Evolutionary conservation across 495 filamentous ascomycete genomes (phyloP).

Genomic region (Pseudoneurospora amorphoporcata): DNA sequence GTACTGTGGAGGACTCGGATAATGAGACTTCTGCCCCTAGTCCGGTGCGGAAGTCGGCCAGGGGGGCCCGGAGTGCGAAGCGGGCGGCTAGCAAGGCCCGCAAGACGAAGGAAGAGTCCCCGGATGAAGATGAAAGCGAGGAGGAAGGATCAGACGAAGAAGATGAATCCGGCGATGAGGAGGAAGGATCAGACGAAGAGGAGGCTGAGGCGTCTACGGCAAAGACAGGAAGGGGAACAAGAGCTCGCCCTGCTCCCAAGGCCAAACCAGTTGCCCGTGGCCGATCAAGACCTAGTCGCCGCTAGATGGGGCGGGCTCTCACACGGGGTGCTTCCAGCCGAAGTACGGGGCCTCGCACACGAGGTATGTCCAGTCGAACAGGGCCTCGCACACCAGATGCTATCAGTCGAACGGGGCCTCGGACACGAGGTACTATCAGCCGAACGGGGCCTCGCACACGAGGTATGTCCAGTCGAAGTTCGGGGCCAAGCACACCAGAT

Average conservation of each 20-base stretch:
- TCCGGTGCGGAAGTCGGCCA: slow-evolving; percentile 23
- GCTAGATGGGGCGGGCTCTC: not conserved
- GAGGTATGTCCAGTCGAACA: too few species aligned
- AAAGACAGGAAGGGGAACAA: slow-evolving; percentile 12
- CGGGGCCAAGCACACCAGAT: too few species aligned
- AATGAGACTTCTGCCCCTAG: slow-evolving; percentile 26
- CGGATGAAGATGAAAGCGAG: slow-evolving; percentile 56
- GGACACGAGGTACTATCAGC: too few species aligned
- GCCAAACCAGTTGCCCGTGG: not conserved
- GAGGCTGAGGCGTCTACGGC: slow-evolving; percentile 19
- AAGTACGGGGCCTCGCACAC: too few species aligned
- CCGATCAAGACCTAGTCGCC: not conserved
- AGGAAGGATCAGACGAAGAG: slow-evolving; percentile 20
- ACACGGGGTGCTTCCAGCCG: not conserved
- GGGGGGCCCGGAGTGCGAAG: slow-evolving; percentile 28
- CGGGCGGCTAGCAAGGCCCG: slow-evolving; percentile 31
- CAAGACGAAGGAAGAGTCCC: slow-evolving; percentile 38
- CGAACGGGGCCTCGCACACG: too few species aligned
- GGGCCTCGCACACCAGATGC: too few species aligned
- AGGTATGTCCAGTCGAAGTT: too few species aligned
- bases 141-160: slow-evolving; percentile 47
- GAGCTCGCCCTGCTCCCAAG: slow-evolving; percentile 11
- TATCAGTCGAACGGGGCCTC: too few species aligned
- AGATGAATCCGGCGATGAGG: slow-evolving; percentile 25
- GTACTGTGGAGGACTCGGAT: slow-evolving; percentile 48